These are phyloP conservation scores for Cytospora paraplurivora DNA, from an alignment of 2,329 filamentous ascomycete species.

Conservation along the genomic window DNA sequence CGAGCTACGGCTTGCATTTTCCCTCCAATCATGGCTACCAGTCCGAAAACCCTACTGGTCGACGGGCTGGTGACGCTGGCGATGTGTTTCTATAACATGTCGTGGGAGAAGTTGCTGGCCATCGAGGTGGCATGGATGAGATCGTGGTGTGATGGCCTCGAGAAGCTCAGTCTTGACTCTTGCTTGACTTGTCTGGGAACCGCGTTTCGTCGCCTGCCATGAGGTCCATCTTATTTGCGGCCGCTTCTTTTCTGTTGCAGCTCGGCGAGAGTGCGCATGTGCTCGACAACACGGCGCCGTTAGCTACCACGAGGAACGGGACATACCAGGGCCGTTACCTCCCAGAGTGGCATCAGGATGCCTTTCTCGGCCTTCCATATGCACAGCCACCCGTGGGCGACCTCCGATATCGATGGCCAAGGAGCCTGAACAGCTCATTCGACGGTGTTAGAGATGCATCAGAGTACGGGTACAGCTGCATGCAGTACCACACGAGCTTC, in stretches of 20 bases:
- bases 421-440: constrained; percentile 44
- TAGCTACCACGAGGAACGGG: constrained; percentile 36
- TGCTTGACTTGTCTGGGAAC: neutral
- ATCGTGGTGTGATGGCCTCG: neutral
- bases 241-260: constrained; percentile 11
- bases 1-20: constrained; percentile 22
- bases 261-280: neutral
- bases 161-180: neutral
- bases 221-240: constrained; percentile 16
- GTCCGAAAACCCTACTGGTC: neutral
- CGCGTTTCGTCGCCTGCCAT: constrained; percentile 7
- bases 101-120: neutral
- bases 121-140: neutral
- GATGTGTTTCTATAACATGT: constrained; percentile 4
- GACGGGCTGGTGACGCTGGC: neutral
- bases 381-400: constrained; percentile 42
- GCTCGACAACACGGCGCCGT: constrained; percentile 10
- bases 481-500: constrained; percentile 47
- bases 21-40: constrained; percentile 28
- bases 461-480: constrained; percentile 48
- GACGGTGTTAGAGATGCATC: constrained; percentile 43
- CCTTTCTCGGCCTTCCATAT: constrained; percentile 45
- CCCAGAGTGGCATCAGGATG: constrained; percentile 42
- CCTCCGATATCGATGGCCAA: constrained; percentile 42
- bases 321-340: constrained; percentile 41